phyloP scores from a whole-genome alignment of 129 eudicot genomes.

The Oenanthe sinensis region DNA sequence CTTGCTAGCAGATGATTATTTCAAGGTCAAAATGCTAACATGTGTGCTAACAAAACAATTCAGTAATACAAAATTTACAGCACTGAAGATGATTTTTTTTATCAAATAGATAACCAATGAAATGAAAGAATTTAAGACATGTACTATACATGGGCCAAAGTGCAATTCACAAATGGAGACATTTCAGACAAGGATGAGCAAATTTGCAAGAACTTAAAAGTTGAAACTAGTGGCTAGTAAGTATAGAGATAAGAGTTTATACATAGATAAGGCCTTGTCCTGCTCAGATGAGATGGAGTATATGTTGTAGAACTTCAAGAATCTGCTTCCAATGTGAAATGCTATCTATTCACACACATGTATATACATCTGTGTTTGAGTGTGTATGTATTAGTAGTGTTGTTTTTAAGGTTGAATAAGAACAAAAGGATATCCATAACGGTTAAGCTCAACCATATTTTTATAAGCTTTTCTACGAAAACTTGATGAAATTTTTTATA shows the following conservation, averaged over 20 bases:
- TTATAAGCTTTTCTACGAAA: background rate
- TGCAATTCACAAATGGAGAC: background rate
- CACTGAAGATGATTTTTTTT: background rate
- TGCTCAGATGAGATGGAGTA: background rate
- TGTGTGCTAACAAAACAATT: background rate
- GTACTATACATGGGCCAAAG: background rate
- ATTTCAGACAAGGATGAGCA: background rate
- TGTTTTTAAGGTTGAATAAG: background rate
- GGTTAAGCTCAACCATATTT: slow-evolving; percentile 7
- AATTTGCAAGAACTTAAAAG: background rate
- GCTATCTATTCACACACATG: background rate
- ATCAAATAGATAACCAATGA: background rate
- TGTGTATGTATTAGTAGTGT: background rate
- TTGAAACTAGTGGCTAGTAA: background rate
- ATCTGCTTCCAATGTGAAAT: background rate
- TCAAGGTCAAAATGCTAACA: background rate
- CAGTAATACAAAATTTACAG: background rate
- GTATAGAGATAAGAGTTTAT: background rate
- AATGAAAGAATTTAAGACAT: background rate
- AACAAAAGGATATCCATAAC: background rate
- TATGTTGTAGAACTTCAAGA: background rate
- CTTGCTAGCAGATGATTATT: no score
- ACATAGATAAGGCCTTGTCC: slow-evolving; percentile 2
- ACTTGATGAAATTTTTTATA: no score
- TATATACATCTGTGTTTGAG: background rate